A percentile compares a stretch with the other conserved stretches of the same genome.
Evolutionary conservation across 2,329 filamentous ascomycete species (phyloP).

Genomic region (Colletotrichum coccodes): DNA sequence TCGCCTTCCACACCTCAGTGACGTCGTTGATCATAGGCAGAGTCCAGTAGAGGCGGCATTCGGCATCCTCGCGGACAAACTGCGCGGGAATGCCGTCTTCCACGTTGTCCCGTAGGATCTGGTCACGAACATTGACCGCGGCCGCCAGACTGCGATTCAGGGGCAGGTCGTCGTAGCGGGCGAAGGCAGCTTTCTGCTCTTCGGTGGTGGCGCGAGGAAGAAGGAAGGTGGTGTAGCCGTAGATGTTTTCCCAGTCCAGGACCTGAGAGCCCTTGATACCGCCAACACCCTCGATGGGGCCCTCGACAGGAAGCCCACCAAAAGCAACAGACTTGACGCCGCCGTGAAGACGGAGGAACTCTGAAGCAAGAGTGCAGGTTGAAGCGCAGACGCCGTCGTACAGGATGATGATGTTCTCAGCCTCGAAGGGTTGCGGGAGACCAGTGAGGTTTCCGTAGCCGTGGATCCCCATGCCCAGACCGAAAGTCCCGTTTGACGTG

Average conservation of each 20-base stretch:
- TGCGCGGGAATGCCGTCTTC: conserved; percentile 56
- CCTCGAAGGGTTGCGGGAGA: conserved; percentile 62
- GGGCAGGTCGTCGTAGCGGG: conserved; percentile 44
- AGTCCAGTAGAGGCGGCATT: conserved; percentile 63
- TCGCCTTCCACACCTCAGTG: conserved; percentile 57
- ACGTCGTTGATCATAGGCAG: conserved; percentile 58
- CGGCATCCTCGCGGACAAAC: conserved; percentile 57
- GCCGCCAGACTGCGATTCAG: conserved; percentile 44
- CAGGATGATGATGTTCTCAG: conserved; percentile 68
- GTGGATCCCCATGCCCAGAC: conserved; percentile 57
- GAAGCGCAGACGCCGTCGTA: conserved; percentile 69
- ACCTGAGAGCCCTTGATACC: conserved; percentile 62
- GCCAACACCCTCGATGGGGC: conserved; percentile 63
- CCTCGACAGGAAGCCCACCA: conserved; percentile 58
- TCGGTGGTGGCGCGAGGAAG: conserved; percentile 39
- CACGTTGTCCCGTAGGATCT: conserved; percentile 48
- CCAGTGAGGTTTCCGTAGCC: conserved; percentile 60
- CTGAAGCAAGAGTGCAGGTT: conserved; percentile 66
- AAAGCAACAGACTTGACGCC: conserved; percentile 65
- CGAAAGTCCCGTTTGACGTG: conserved; percentile 51
- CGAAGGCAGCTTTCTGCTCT: conserved; percentile 40
- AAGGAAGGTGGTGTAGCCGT: conserved; percentile 36
- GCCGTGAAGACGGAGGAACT: conserved; percentile 62
- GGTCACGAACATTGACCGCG: conserved; percentile 50
- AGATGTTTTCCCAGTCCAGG: conserved; percentile 43